phyloP scores from a whole-genome alignment of 208 protist species.

The Eutreptiella sp. region DNA sequence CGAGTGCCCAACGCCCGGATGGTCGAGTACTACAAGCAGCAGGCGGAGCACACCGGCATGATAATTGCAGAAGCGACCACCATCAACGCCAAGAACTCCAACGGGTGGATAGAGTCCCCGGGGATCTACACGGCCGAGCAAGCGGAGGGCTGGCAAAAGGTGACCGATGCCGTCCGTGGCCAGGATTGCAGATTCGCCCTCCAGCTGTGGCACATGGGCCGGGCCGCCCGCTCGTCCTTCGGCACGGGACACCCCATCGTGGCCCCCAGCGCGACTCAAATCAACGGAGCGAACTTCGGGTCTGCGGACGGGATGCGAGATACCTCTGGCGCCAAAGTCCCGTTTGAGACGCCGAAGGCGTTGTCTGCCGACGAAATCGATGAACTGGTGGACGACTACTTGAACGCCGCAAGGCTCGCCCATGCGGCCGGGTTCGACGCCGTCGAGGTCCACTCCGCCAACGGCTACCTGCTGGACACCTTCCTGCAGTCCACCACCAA shows the following conservation, averaged over 20 bases:
- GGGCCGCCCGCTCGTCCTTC: conserved; percentile 38
- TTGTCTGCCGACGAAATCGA: conserved; percentile 61
- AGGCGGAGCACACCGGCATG: conserved; percentile 51
- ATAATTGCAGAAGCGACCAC: conserved; percentile 59
- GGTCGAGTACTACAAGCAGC: conserved; percentile 58
- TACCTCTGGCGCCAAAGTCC: conserved; percentile 34
- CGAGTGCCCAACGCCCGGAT: conserved; percentile 30
- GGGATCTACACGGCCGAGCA: conserved; percentile 57
- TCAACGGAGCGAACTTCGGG: conserved; percentile 28
- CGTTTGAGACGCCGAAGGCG: conserved; percentile 35
- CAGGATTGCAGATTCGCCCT: conserved; percentile 55
- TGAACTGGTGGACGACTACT: conserved; percentile 48
- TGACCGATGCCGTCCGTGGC: conserved; percentile 61
- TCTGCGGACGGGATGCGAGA: no score
- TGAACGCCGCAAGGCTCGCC: conserved; percentile 52
- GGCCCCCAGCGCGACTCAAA: conserved; percentile 29
- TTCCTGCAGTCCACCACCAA: conserved; percentile 71
- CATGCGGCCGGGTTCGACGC: conserved; percentile 74
- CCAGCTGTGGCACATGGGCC: conserved; percentile 57
- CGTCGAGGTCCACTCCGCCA: conserved; percentile 73
- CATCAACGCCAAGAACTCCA: conserved; percentile 48
- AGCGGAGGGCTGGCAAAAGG: conserved; percentile 53
- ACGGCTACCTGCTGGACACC: conserved; percentile 78
- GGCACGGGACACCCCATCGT: conserved; percentile 35
- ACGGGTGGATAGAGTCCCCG: conserved; percentile 37